Evolutionary conservation across 345 rosid genomes (phyloP).

Genomic region (Cardamine resedifolia): DNA sequence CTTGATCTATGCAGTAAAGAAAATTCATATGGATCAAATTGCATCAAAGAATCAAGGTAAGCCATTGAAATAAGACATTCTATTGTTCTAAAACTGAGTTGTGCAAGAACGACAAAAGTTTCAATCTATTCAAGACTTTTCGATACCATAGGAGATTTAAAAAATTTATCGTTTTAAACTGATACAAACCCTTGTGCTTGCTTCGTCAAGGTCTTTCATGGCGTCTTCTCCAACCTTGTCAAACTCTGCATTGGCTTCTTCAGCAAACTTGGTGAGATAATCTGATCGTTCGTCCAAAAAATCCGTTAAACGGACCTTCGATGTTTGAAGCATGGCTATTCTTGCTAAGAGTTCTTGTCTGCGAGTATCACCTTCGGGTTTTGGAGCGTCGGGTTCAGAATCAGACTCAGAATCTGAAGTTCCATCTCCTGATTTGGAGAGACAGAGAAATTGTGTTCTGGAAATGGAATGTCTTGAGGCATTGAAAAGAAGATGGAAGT

Average conservation of each 20-base stretch:
- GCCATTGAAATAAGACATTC: constrained; percentile 1
- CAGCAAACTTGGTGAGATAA: constrained; percentile 75
- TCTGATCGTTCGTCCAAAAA: constrained; percentile 78
- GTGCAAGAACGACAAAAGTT: constrained; percentile 1
- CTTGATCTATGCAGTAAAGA: not conserved
- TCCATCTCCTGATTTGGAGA: constrained; percentile 29
- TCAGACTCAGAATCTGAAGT: constrained; percentile 38
- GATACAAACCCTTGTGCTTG: constrained; percentile 70
- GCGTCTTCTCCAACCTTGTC: constrained; percentile 93
- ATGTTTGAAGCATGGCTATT: constrained; percentile 82
- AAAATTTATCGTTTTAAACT: not conserved
- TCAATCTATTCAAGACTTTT: not conserved
- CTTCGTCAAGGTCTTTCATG: constrained; percentile 80
- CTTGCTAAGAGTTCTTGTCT: constrained; percentile 82
- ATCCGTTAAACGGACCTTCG: constrained; percentile 83
- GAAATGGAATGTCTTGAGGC: constrained; percentile 20
- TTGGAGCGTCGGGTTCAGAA: constrained; percentile 40
- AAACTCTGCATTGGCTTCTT: constrained; percentile 79
- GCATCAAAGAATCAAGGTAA: constrained; percentile 10
- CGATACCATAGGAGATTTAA: not conserved
- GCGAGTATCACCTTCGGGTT: constrained; percentile 64
- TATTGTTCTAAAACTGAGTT: not conserved
- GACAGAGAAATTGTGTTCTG: constrained; percentile 27
- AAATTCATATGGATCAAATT: constrained; percentile 7
- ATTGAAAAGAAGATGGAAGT: constrained; percentile 26